These are phyloP conservation scores for Xylariomycetidae sp. DNA, from an alignment of 2,329 filamentous ascomycete genomes.

Conservation along the genomic window DNA sequence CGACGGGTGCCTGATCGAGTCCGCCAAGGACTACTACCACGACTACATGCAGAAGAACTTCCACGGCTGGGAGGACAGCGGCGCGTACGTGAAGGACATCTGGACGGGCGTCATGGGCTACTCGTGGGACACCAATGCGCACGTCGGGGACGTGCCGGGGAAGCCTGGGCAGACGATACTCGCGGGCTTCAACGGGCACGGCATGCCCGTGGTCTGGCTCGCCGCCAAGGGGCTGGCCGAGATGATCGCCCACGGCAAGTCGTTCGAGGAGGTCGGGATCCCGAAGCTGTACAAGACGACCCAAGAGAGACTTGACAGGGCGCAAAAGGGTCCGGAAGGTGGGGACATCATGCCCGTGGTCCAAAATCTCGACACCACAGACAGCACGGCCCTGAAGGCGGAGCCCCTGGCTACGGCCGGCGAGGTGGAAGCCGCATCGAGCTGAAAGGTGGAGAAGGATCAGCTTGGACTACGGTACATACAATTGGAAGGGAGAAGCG, in stretches of 20 bases:
- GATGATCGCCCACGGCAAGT: slow-evolving; percentile 25
- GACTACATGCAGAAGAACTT: slow-evolving; percentile 45
- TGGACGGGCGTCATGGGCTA: slow-evolving; percentile 22
- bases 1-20: slow-evolving; percentile 36
- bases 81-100: slow-evolving; percentile 24
- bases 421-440: too few relatives aligned
- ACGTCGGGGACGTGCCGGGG: slow-evolving; percentile 32
- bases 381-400: background rate
- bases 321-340: slow-evolving; percentile 1
- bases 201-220: slow-evolving; percentile 34
- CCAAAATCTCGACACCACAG: slow-evolving; percentile 1
- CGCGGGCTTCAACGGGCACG: slow-evolving; percentile 38
- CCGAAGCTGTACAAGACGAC: slow-evolving; percentile 20
- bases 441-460: too few relatives aligned
- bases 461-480: too few relatives aligned
- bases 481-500: too few relatives aligned
- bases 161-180: slow-evolving; percentile 29
- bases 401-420: too few relatives aligned
- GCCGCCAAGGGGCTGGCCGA: slow-evolving; percentile 29
- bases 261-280: slow-evolving; percentile 26
- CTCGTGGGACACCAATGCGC: slow-evolving; percentile 4
- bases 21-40: slow-evolving; percentile 38
- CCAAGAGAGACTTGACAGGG: background rate
- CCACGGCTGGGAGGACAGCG: slow-evolving; percentile 41
- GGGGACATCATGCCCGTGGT: slow-evolving; percentile 2